Evolutionary conservation across 805 yeast species (phyloP).

Genomic region (Phaffomyces antillensis): DNA sequence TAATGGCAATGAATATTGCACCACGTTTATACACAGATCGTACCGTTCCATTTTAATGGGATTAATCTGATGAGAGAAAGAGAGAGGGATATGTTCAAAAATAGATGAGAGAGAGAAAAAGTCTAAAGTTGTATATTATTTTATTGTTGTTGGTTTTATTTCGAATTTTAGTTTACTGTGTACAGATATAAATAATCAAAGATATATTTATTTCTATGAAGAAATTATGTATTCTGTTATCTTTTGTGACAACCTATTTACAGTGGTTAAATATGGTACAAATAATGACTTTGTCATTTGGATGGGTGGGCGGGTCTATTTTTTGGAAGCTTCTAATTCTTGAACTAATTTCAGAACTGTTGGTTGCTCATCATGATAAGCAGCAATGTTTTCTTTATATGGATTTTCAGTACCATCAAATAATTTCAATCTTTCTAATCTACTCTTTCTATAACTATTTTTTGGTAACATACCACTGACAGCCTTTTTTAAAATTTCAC

Average conservation of each 20-base stretch:
- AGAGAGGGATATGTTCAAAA: background rate
- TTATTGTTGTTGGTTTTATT: background rate
- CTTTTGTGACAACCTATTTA: background rate
- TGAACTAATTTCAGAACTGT: conserved; percentile 38
- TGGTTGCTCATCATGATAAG: conserved; percentile 74
- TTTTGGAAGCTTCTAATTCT: conserved; percentile 9
- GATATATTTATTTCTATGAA: conserved; percentile 1
- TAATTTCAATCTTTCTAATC: conserved; percentile 79
- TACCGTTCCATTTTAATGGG: conserved; percentile 41
- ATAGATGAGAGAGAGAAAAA: background rate
- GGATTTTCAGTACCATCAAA: conserved; percentile 89
- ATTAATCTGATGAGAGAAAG: background rate
- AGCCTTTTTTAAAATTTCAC: conserved; percentile 80
- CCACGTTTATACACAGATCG: conserved; percentile 96
- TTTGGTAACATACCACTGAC: conserved; percentile 96
- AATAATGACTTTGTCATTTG: background rate
- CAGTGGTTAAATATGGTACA: conserved; percentile 1
- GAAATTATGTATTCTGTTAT: too few relatives aligned
- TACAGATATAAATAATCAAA: background rate
- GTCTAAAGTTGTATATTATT: background rate
- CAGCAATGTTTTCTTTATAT: conserved; percentile 72
- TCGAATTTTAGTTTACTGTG: background rate
- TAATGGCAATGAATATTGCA: conserved; percentile 98
- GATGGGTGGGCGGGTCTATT: background rate
- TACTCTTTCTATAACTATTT: conserved; percentile 68